Evolutionary conservation across 148 eudicot genomes (phyloP), one percentile per base, ranked within the genome.

Genomic region (Mesembryanthemum crystallinum): DNA sequence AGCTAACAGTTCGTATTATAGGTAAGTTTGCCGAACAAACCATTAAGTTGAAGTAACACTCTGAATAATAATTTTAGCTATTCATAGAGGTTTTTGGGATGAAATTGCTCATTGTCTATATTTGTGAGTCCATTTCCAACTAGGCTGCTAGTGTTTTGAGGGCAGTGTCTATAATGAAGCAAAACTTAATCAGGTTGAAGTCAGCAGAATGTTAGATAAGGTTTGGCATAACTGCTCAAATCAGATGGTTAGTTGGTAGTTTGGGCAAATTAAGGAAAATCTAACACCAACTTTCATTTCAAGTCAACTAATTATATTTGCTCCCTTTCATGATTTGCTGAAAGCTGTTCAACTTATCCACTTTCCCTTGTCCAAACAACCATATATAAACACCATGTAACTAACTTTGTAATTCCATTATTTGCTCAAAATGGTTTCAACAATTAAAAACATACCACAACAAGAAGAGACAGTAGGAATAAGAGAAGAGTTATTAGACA

Each of bases 161-260:
- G 6, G 6, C 3, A 35, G 39, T 6, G 3, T 35, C 39, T 6
- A 35, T 35, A 35, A 35, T 35, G 39, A 35, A 35, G 39, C 39
- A 14, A 27, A 62, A 62, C 39, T 24, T 62, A 30, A 15, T 30
- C 66, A 62, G 5, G 63, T 28, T 59, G 23, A 1, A 0, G 63
- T 59, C 29, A 59, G 10, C 8, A 24, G 8, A 62, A 29, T 62
- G 39, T 29, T 62, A 62, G 66, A 28, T 62, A 20, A 62, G 66
- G 17, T 62, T 62, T 29, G 66, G 66, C 66, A 29, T 62, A 62
- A 62, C 66, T 62, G 33, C 65, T 27, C 4, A 28, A 58, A 61
- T n/a, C 25, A 20, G 39, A 59, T 23, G 66, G 35, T 7, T 18
- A 8, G 15, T 29, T 62, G 66, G 35, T 62, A 30, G 66, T 62